Evolutionary conservation across 495 filamentous ascomycete genomes (phyloP).

Genomic region (Neurospora tetrasperma): DNA sequence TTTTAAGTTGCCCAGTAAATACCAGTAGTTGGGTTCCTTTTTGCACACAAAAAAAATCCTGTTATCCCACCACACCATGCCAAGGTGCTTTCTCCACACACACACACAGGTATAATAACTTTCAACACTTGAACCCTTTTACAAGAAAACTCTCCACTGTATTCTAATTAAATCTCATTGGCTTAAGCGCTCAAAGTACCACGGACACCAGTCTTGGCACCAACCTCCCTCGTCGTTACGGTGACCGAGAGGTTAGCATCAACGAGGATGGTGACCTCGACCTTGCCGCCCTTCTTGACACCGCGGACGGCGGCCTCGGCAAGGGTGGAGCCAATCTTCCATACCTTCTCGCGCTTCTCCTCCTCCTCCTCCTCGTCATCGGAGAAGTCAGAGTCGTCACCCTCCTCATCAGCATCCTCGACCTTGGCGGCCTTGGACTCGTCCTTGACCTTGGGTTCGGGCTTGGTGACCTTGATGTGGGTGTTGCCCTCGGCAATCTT

Average conservation of each 20-base stretch:
- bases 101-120: neutral
- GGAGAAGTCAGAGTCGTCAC: conserved; percentile 48
- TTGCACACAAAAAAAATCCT: neutral
- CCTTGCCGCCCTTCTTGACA: conserved; percentile 78
- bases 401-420: conserved; percentile 40
- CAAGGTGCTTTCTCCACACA: neutral
- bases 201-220: conserved; percentile 73
- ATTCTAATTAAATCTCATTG: neutral
- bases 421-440: conserved; percentile 28
- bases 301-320: conserved; percentile 77
- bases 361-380: conserved; percentile 74
- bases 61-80: neutral
- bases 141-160: neutral
- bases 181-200: conserved; percentile 43
- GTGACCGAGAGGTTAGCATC: conserved; percentile 64
- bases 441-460: conserved; percentile 61
- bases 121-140: neutral
- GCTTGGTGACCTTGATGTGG: conserved; percentile 83
- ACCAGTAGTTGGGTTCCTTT: neutral
- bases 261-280: conserved; percentile 88
- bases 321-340: conserved; percentile 75
- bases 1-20: neutral
- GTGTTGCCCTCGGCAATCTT: conserved; percentile 76
- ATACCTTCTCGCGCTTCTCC: conserved; percentile 81
- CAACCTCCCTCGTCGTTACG: conserved; percentile 74